Percentiles rank a stretch among this genome's conserved stretches.
Conservation (phyloP, 2,329 filamentous ascomycete genomes). For the Penicillium sclerotigenum region DNA sequence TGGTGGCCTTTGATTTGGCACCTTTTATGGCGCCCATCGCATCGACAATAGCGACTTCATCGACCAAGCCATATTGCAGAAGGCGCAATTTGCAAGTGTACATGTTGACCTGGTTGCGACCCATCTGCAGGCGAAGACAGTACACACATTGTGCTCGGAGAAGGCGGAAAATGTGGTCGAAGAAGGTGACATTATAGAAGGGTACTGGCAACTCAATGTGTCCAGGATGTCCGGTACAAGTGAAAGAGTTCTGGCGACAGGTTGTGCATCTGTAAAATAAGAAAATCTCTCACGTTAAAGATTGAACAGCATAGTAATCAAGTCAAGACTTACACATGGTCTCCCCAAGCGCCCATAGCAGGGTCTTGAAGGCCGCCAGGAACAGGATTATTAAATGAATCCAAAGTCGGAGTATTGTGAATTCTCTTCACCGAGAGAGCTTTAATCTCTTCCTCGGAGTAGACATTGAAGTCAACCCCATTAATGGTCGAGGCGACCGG, state of each 20-base stretch:
- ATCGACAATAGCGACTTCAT: constrained; percentile 62
- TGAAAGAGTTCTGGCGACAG: constrained; percentile 76
- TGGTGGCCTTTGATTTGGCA: constrained; percentile 44
- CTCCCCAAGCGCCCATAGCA: constrained; percentile 84
- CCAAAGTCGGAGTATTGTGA: constrained; percentile 90
- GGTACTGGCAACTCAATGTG: constrained; percentile 93
- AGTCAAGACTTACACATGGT: constrained; percentile 64
- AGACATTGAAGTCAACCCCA: constrained; percentile 84
- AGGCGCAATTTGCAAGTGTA: constrained; percentile 82
- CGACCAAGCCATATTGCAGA: constrained; percentile 76
- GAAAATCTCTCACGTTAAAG: constrained; percentile 13
- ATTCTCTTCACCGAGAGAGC: constrained; percentile 90
- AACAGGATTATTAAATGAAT: constrained; percentile 82
- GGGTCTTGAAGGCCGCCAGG: constrained; percentile 90
- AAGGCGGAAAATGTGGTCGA: constrained; percentile 84
- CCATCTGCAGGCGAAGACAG: constrained; percentile 80
- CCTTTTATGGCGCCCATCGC: constrained; percentile 45
- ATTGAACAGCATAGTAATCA: constrained; percentile 5
- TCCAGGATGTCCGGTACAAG: constrained; percentile 88
- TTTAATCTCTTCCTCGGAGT: constrained; percentile 78
- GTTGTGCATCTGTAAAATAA: constrained; percentile 70
- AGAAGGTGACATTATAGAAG: constrained; percentile 94
- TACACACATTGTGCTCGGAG: constrained; percentile 86
- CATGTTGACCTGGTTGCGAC: constrained; percentile 71
- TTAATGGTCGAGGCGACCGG: constrained; percentile 80